Conservation (phyloP, 257 asterid species). For the Przewalskia tangutica region DNA sequence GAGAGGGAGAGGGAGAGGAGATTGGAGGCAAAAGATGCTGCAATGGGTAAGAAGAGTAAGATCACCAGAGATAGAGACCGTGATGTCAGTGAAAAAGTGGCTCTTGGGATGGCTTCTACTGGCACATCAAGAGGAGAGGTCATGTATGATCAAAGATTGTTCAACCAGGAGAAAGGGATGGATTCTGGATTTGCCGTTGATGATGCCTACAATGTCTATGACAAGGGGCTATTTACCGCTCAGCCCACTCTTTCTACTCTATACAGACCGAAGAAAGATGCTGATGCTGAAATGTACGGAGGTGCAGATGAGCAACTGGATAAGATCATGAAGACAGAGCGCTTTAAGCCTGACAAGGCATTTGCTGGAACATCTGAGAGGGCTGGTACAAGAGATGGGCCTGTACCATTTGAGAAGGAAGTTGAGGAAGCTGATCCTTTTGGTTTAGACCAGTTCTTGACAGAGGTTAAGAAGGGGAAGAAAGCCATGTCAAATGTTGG, state of each 20-base stretch:
- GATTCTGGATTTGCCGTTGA: conserved; percentile 80
- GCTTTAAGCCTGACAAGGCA: conserved; percentile 66
- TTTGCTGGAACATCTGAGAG: conserved; percentile 72
- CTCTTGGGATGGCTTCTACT: conserved; percentile 77
- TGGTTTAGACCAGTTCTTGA: conserved; percentile 79
- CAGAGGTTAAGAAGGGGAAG: conserved; percentile 82
- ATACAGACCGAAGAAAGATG: conserved; percentile 74
- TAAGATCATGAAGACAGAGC: conserved; percentile 75
- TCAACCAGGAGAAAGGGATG: conserved; percentile 92
- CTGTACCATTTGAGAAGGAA: conserved; percentile 70
- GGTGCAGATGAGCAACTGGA: conserved; percentile 84
- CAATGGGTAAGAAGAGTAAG: conserved; percentile 84
- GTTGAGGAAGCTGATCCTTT: conserved; percentile 83
- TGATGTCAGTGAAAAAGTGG: conserved; percentile 78
- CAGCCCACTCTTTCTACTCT: conserved; percentile 67
- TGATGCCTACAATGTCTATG: conserved; percentile 68
- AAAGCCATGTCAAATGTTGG: conserved; percentile 78
- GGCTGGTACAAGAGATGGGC: conserved; percentile 61
- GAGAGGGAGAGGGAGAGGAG: conserved; percentile 91
- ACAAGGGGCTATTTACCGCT: conserved; percentile 65
- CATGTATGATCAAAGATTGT: conserved; percentile 74
- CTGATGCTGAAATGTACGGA: conserved; percentile 73
- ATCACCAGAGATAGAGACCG: conserved; percentile 85
- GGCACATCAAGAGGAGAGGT: conserved; percentile 53
- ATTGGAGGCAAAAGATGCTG: conserved; percentile 85